phyloP scores from a whole-genome alignment of 306 rosid species.

The Astragalus membranaceus region DNA sequence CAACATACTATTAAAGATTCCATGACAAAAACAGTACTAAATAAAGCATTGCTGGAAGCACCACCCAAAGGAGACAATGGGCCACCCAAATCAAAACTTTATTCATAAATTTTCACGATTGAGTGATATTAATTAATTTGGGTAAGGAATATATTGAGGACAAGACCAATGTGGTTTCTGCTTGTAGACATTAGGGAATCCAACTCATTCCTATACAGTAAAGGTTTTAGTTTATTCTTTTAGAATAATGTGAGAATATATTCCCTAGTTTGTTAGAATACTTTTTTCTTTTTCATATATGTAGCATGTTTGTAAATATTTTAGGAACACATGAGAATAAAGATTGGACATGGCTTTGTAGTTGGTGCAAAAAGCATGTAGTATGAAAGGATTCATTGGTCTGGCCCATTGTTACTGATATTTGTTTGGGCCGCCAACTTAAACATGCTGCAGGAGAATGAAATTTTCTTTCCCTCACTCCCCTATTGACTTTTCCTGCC shows the following conservation, averaged over 20 bases:
- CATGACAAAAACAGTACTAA: conserved; percentile 9
- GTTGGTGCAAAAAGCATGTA: neutral
- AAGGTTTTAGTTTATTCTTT: neutral
- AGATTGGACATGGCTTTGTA: neutral
- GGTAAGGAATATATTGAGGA: neutral
- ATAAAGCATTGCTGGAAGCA: conserved; percentile 7
- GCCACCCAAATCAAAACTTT: neutral
- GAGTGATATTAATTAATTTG: conserved; percentile 10
- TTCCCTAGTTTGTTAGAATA: conserved; percentile 3
- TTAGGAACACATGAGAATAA: neutral
- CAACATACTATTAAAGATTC: conserved; percentile 26
- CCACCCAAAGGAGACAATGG: conserved; percentile 12
- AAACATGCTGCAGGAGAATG: too few relatives aligned
- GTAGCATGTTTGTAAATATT: neutral
- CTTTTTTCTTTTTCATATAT: neutral
- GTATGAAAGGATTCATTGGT: neutral
- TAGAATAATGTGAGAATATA: conserved; percentile 20
- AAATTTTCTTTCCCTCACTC: too few relatives aligned
- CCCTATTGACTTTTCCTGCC: too few relatives aligned
- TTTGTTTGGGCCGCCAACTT: neutral
- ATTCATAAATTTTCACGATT: neutral
- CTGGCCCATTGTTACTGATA: too few relatives aligned
- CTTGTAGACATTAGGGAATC: conserved; percentile 8
- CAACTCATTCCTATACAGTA: conserved; percentile 4
- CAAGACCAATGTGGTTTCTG: conserved; percentile 8